Base-by-base conservation (phyloP, 345 rosid species). In the Durio zibethinus region DNA sequence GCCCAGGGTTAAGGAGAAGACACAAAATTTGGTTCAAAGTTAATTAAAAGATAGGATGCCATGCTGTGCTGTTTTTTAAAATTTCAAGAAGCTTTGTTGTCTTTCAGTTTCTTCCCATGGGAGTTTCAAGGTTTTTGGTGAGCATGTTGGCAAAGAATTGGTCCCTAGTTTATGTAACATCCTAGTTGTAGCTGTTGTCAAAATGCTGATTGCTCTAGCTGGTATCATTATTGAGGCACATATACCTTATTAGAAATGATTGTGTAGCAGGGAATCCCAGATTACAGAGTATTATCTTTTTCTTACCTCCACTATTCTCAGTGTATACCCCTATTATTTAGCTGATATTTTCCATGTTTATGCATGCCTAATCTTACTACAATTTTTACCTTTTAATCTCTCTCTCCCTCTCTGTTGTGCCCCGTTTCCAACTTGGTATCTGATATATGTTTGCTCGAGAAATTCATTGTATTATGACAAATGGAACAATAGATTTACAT, bases 1-100 rank as follows among this genome's bases (percentile, higher is more conserved):
- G 97, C 97, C 56, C 88, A 91, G 77, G 98, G 98, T 78, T 96
- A 77, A 87, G 79, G 77, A 63, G 20, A 72, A 62, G 60, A 73
- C 33, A 53, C 31, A 56, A 63, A 57, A 42, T 7, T 53, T 0
- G 18, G 31, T 52, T 35, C 8, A 42, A 53, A 8, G 73, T 69
- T 54, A 16, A 59, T 50, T 35, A 18, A 72, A 70, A 60, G 57
- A 27, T 23, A 40, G 70, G 77, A 60, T 57, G 29, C 36, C 45
- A 31, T 53, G 33, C 9, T 23, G n/a, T 64, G n/a, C n/a, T n/a
- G n/a, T n/a, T n/a, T 50, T 45, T 38, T 64, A 2, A 45, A 21
- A 20, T 42, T 43, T 12, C 29, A 62, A 64, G 42, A 50, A 61
- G 62, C 20, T 56, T 68, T 25, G 16, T 36, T 57, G 62, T 54